Evolutionary conservation across 768 basidiomycete genomes (phyloP).

Genomic region (Lanmaoa rubissima): DNA sequence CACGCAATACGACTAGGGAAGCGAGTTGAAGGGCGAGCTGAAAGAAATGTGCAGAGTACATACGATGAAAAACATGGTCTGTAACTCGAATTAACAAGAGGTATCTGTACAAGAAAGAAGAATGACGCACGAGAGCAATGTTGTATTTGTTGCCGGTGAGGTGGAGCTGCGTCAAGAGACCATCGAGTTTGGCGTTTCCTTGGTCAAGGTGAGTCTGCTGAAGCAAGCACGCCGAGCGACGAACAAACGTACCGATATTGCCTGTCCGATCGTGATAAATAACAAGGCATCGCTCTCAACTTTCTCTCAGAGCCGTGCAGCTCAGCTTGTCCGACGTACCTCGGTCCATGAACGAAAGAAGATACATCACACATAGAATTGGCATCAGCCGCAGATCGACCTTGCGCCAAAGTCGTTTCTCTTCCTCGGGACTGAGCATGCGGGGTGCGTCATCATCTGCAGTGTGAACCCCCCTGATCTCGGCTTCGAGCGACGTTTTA

Average conservation of each 20-base stretch:
- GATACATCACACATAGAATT: conserved; percentile 57
- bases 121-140: conserved; percentile 52
- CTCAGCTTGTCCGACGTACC: conserved; percentile 32
- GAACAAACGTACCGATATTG: conserved; percentile 49
- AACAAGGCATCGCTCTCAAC: not conserved
- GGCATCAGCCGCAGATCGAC: conserved; percentile 58
- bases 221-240: not conserved
- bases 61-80: conserved; percentile 76
- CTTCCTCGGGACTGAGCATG: conserved; percentile 36
- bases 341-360: conserved; percentile 64
- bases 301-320: too few relatives aligned
- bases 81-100: not conserved
- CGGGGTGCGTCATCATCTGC: not conserved
- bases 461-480: too few relatives aligned
- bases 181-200: conserved; percentile 68
- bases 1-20: conserved; percentile 26
- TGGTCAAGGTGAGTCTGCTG: not conserved
- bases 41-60: conserved; percentile 16
- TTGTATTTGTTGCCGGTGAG: conserved; percentile 63
- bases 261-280: conserved; percentile 31
- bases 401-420: conserved; percentile 55
- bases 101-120: not conserved
- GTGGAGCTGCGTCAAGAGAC: conserved; percentile 52
- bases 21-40: not conserved
- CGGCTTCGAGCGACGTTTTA: not conserved